These are phyloP conservation scores for Rosa persica DNA, from an alignment of 306 rosid genomes.

Conservation along the genomic window DNA sequence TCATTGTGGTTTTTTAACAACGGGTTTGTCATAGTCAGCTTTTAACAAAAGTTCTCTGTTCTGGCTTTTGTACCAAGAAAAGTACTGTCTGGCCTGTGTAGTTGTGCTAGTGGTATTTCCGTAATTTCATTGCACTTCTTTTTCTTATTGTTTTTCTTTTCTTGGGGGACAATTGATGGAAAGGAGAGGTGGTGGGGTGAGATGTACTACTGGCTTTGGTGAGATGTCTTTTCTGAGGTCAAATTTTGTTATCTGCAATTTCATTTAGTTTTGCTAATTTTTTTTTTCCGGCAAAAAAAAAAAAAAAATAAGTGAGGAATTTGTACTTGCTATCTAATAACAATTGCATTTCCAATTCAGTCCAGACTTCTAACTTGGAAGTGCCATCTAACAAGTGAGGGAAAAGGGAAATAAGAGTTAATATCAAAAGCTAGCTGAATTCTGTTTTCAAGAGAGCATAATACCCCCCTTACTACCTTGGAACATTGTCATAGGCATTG, in stretches of 20 bases:
- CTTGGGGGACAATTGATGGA: constrained; percentile 5
- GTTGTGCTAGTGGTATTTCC: constrained; percentile 33
- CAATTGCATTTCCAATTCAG: not conserved
- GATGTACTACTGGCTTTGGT: constrained; percentile 28
- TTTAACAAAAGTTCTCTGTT: constrained; percentile 37
- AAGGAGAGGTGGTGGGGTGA: constrained; percentile 3
- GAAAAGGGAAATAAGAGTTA: not conserved
- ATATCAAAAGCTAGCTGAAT: not conserved
- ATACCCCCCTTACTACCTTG: constrained; percentile 30
- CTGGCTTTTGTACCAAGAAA: constrained; percentile 62
- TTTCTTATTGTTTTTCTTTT: constrained; percentile 10
- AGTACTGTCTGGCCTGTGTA: constrained; percentile 29
- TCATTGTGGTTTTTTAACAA: constrained; percentile 27
- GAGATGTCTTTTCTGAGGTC: constrained; percentile 36
- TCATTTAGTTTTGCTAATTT: not conserved
- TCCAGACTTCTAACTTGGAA: not conserved
- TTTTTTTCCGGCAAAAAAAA: not conserved
- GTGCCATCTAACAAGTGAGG: not conserved
- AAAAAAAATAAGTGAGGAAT: not conserved
- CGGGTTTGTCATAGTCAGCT: constrained; percentile 51
- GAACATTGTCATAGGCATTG: constrained; percentile 43
- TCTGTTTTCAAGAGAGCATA: constrained; percentile 21
- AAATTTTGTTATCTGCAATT: constrained; percentile 25
- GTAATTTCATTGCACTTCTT: constrained; percentile 25
- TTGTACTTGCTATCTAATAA: not conserved